phyloP scores from a whole-genome alignment of 805 yeast species.

The Blastobotrys chiropterorum region DNA sequence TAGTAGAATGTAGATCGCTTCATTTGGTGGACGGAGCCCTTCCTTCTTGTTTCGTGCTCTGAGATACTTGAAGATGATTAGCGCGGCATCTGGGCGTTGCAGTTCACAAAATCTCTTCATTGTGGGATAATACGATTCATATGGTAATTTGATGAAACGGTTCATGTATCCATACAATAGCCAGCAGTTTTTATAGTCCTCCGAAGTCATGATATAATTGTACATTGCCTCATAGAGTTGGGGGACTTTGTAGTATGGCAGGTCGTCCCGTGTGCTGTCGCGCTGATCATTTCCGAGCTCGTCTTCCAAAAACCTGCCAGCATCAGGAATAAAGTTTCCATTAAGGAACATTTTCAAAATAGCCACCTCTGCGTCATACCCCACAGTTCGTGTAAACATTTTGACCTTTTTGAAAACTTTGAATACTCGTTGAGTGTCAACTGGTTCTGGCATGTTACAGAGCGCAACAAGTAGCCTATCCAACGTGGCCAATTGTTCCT shows the following conservation, averaged over 20 bases:
- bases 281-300: conserved; percentile 33
- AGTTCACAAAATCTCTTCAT: conserved; percentile 49
- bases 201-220: conserved; percentile 37
- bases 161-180: conserved; percentile 52
- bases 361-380: conserved; percentile 35
- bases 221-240: conserved; percentile 39
- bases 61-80: conserved; percentile 55
- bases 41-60: conserved; percentile 49
- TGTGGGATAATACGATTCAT: conserved; percentile 51
- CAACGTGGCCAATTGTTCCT: conserved; percentile 21
- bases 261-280: conserved; percentile 17
- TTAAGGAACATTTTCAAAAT: conserved; percentile 34
- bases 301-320: conserved; percentile 36
- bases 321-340: conserved; percentile 35
- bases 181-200: conserved; percentile 45
- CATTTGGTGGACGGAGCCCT: conserved; percentile 45
- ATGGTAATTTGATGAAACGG: conserved; percentile 50
- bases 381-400: conserved; percentile 34
- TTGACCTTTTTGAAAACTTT: conserved; percentile 39
- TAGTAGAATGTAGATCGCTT: conserved; percentile 53
- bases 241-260: conserved; percentile 28
- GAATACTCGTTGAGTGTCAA: conserved; percentile 26
- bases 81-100: conserved; percentile 55
- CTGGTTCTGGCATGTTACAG: conserved; percentile 22
- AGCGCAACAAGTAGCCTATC: conserved; percentile 28